A percentile compares a stretch with the other conserved stretches of the same genome.
phyloP scores from a whole-genome alignment of 345 rosid genomes.

The Sisymbrium irio region DNA sequence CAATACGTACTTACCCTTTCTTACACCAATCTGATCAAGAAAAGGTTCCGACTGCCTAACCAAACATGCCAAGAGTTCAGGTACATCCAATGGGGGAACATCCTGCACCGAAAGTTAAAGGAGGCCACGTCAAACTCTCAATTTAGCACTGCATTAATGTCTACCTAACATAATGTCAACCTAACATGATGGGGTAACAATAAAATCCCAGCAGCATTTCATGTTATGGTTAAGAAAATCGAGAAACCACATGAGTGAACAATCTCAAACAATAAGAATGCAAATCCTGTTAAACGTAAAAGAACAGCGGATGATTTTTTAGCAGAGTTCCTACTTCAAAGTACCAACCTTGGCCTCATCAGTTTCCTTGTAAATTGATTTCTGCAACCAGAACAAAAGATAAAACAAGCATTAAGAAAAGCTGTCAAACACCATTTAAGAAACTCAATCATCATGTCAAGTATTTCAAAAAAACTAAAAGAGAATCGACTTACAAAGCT shows the following conservation, averaged over 20 bases:
- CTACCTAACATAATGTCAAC: not conserved
- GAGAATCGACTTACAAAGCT: conserved; percentile 56
- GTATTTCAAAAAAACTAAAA: not conserved
- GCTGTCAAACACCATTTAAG: not conserved
- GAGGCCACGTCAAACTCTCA: conserved; percentile 10
- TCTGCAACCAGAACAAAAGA: conserved; percentile 49
- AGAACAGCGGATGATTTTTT: not conserved
- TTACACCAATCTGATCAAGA: conserved; percentile 88
- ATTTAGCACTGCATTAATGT: not conserved
- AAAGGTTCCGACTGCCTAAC: conserved; percentile 88
- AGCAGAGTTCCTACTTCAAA: conserved; percentile 9
- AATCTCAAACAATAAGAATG: not conserved
- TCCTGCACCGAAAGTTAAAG: conserved; percentile 42
- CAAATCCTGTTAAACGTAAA: not conserved
- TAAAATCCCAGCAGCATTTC: not conserved
- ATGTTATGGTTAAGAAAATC: not conserved
- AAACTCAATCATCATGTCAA: not conserved
- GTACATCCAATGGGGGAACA: conserved; percentile 78
- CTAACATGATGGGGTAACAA: no score
- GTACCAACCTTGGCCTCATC: conserved; percentile 71
- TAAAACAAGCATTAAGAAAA: conserved; percentile 17
- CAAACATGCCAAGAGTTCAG: conserved; percentile 86
- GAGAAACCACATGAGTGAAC: not conserved
- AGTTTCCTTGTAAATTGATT: conserved; percentile 77
- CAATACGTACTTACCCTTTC: conserved; percentile 51